phyloP scores from a whole-genome alignment of 148 eudicot genomes.

The Limonium bicolor region DNA sequence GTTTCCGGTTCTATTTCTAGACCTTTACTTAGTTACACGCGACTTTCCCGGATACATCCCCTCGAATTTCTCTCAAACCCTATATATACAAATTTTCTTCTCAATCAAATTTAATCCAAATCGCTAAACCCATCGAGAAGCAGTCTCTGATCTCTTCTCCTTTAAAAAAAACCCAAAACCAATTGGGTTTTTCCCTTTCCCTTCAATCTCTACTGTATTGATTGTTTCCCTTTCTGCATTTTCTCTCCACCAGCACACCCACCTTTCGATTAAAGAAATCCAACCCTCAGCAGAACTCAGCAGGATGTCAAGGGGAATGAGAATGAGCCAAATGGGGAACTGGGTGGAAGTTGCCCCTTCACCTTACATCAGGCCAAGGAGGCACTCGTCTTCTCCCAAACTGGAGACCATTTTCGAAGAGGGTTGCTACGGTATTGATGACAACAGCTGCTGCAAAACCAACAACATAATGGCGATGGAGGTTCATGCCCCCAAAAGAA shows the following conservation, averaged over 20 bases:
- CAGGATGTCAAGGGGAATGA: background rate
- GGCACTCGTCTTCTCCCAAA: slow-evolving; percentile 8
- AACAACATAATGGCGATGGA: background rate
- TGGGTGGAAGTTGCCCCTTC: slow-evolving; percentile 18
- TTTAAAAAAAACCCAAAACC: too few relatives aligned
- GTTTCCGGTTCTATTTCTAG: too few relatives aligned
- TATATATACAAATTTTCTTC: too few relatives aligned
- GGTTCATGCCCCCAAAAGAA: slow-evolving; percentile 3
- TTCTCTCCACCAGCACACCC: background rate
- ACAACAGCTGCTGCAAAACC: background rate
- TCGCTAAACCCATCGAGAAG: too few relatives aligned
- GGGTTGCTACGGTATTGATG: background rate
- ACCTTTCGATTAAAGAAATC: background rate
- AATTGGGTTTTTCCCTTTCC: too few relatives aligned
- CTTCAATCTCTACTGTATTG: too few relatives aligned
- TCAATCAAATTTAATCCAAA: too few relatives aligned
- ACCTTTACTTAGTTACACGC: too few relatives aligned
- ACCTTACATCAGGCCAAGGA: slow-evolving; percentile 5
- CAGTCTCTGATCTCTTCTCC: too few relatives aligned
- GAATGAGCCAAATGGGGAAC: background rate
- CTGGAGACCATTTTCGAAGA: slow-evolving; percentile 23
- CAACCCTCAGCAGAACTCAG: background rate
- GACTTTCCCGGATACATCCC: too few relatives aligned
- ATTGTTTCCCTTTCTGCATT: too few relatives aligned
- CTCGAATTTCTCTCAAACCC: too few relatives aligned